phyloP scores from a whole-genome alignment of 1,139 yeast genomes.

The Hyphopichia khmerensis region DNA sequence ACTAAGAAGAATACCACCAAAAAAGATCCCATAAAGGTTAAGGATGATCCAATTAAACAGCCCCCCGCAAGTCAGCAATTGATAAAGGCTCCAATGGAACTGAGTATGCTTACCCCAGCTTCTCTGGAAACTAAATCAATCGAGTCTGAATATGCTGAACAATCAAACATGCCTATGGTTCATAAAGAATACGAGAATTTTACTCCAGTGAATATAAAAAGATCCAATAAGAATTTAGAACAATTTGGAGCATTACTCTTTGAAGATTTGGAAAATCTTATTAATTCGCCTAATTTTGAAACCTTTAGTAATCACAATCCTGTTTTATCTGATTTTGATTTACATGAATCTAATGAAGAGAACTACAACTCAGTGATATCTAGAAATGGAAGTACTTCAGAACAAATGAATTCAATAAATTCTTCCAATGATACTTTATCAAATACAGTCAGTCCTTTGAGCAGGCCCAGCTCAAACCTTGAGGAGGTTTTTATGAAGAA shows the following conservation, averaged over 20 bases:
- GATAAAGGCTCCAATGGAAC: background rate
- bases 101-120: background rate
- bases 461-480: too few relatives aligned
- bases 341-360: background rate
- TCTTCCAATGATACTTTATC: background rate
- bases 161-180: background rate
- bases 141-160: background rate
- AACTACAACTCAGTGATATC: background rate
- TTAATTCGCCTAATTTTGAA: constrained; percentile 6
- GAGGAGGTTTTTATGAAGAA: too few relatives aligned
- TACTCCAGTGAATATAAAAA: background rate
- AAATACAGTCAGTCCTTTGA: too few relatives aligned
- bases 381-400: background rate
- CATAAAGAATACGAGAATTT: background rate
- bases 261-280: constrained; percentile 12
- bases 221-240: constrained; percentile 13
- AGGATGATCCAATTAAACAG: too few relatives aligned
- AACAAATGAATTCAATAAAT: background rate
- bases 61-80: too few relatives aligned
- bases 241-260: constrained; percentile 14
- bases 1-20: background rate
- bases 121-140: background rate
- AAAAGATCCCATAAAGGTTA: background rate
- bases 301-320: background rate
- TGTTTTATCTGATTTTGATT: background rate